A percentile compares a stretch with the other conserved stretches of the same genome.
phyloP scores from a whole-genome alignment of 2,329 filamentous ascomycete species.

The Cordyceps cicadae region DNA sequence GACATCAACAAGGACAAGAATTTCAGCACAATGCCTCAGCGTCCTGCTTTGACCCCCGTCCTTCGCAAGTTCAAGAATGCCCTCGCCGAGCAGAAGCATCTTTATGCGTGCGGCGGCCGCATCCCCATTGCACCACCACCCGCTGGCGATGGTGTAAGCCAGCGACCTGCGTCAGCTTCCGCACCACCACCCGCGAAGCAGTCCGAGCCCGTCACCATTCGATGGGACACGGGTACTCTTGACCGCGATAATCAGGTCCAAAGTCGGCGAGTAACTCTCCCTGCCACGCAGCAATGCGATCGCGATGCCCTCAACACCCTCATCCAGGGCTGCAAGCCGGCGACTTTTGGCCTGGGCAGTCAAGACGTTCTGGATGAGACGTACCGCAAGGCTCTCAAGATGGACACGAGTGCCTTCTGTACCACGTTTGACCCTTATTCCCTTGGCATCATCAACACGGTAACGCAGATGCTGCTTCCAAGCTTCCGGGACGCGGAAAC shows the following conservation, averaged over 20 bases:
- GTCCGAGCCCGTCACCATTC: not conserved
- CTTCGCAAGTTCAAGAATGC: not conserved
- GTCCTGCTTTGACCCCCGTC: not conserved
- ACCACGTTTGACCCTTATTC: constrained; percentile 44
- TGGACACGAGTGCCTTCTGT: constrained; percentile 39
- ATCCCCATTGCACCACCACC: not conserved
- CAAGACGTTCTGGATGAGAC: constrained; percentile 41
- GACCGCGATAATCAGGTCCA: not conserved
- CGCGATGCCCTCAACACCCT: not conserved
- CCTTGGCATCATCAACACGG: constrained; percentile 41
- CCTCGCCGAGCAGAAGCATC: not conserved
- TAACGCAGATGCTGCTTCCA: constrained; percentile 38
- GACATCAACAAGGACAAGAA: no score
- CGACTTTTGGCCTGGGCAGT: constrained; percentile 38
- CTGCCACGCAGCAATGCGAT: not conserved
- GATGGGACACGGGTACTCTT: not conserved
- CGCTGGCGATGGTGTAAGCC: not conserved
- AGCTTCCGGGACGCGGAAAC: constrained; percentile 18
- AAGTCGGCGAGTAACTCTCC: not conserved
- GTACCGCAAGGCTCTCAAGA: constrained; percentile 44
- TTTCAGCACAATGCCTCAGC: no score
- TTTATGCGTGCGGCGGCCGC: not conserved
- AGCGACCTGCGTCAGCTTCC: not conserved
- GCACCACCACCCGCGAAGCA: not conserved
- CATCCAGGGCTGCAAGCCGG: constrained; percentile 24